A percentile compares a stretch with the other conserved stretches of the same genome.
Evolutionary conservation across 1,284 basidiomycete species (phyloP).

Genomic region (Sporisorium exsertum): DNA sequence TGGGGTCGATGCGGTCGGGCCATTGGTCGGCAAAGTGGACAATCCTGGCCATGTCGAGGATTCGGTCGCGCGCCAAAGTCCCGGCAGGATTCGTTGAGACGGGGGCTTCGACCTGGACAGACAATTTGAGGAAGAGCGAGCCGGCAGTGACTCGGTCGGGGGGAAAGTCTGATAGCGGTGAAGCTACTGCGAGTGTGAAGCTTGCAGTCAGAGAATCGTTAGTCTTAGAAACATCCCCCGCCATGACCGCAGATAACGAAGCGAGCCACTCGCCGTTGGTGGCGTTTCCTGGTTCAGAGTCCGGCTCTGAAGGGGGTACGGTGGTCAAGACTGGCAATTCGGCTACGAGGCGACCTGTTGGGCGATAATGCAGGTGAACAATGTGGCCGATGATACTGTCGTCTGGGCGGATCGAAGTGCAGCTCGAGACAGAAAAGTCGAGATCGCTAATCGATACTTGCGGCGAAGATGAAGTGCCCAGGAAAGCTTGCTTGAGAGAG

Average conservation of each 20-base stretch:
- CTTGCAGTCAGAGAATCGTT: background rate
- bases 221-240: background rate
- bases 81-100: conserved; percentile 5
- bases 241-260: conserved; percentile 5
- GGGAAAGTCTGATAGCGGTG: conserved; percentile 18
- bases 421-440: background rate
- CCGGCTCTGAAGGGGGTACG: background rate
- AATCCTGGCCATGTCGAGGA: conserved; percentile 35
- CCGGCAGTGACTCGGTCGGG: conserved; percentile 22
- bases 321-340: conserved; percentile 21
- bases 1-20: background rate
- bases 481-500: conserved; percentile 16
- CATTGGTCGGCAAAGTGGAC: conserved; percentile 35
- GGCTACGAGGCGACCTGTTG: conserved; percentile 4
- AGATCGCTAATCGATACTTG: conserved; percentile 3
- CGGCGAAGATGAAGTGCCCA: background rate
- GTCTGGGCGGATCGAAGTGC: background rate
- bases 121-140: conserved; percentile 37
- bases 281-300: conserved; percentile 6
- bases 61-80: conserved; percentile 11
- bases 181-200: conserved; percentile 6
- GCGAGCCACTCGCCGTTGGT: conserved; percentile 45
- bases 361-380: conserved; percentile 8
- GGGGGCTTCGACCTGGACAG: conserved; percentile 8
- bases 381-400: conserved; percentile 22